phyloP scores from a whole-genome alignment of 2,329 filamentous ascomycete species.

The Penicillium sp. region DNA sequence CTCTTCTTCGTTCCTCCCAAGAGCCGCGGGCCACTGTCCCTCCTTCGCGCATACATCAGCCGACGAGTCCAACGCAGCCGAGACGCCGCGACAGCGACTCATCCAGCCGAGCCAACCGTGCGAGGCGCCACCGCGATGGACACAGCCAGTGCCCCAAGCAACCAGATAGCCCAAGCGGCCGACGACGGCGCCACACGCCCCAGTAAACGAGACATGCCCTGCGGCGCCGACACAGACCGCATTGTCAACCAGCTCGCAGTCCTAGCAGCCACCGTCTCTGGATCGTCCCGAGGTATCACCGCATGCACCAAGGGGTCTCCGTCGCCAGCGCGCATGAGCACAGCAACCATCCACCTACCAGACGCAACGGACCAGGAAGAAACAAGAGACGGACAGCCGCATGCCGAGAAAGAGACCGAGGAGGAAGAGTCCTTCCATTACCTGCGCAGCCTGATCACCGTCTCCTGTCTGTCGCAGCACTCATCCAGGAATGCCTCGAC shows the following conservation, averaged over 20 bases:
- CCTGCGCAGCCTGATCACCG: slow-evolving; percentile 21
- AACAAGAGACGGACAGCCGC: neutral
- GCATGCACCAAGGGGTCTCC: slow-evolving; percentile 2
- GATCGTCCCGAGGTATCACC: slow-evolving; percentile 3
- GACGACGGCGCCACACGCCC: neutral
- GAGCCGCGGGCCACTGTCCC: slow-evolving; percentile 2
- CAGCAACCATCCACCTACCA: neutral
- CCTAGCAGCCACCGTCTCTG: slow-evolving; percentile 12
- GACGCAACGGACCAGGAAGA: neutral
- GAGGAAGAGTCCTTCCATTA: slow-evolving; percentile 20
- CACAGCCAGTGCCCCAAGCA: neutral
- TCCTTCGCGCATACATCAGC: slow-evolving; percentile 7
- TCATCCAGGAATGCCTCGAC: slow-evolving; percentile 1
- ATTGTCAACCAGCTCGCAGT: slow-evolving; percentile 14
- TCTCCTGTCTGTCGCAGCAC: slow-evolving; percentile 11
- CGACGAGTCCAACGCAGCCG: slow-evolving; percentile 4
- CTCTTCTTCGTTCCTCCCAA: slow-evolving; percentile 4
- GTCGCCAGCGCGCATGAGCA: slow-evolving; percentile 1
- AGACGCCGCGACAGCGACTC: neutral
- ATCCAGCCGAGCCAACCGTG: neutral
- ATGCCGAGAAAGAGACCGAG: slow-evolving; percentile 4
- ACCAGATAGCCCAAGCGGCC: too few relatives aligned
- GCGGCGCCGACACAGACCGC: slow-evolving; percentile 11
- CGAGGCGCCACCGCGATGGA: neutral
- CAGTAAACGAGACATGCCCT: slow-evolving; percentile 4